A percentile compares a stretch with the other conserved stretches of the same genome.
Evolutionary conservation across 2,329 filamentous ascomycete species (phyloP).

Genomic region (Xylariaceae sp.): DNA sequence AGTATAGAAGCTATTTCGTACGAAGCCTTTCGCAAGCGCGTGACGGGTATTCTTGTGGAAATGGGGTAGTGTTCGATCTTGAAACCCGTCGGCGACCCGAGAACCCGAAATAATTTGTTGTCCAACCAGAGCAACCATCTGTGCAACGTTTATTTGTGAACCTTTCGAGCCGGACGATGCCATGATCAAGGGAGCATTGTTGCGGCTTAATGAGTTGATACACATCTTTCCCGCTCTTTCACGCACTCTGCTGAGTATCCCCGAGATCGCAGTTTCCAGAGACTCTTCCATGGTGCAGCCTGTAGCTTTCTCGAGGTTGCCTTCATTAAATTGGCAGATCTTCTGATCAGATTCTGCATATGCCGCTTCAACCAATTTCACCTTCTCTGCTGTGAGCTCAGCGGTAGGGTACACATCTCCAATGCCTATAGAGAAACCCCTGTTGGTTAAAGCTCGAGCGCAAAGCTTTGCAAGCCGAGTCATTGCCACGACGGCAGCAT

Average conservation of each 20-base stretch:
- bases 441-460: slow-evolving; percentile 80
- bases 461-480: slow-evolving; percentile 89
- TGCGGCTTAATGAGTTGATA: slow-evolving; percentile 81
- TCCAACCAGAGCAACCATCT: slow-evolving; percentile 96
- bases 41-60: slow-evolving; percentile 91
- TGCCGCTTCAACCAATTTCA: slow-evolving; percentile 69
- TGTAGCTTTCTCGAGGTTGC: slow-evolving; percentile 77
- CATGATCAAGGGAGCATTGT: slow-evolving; percentile 94
- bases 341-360: slow-evolving; percentile 80
- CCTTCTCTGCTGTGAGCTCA: slow-evolving; percentile 67
- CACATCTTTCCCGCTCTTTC: slow-evolving; percentile 87
- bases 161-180: slow-evolving; percentile 96
- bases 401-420: slow-evolving; percentile 86
- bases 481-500: slow-evolving; percentile 86
- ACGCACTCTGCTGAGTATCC: slow-evolving; percentile 87
- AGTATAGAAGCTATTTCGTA: slow-evolving; percentile 94
- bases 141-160: slow-evolving; percentile 95
- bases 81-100: slow-evolving; percentile 93
- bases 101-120: slow-evolving; percentile 95
- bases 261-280: slow-evolving; percentile 84
- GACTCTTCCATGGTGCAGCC: slow-evolving; percentile 91
- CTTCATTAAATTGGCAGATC: slow-evolving; percentile 74
- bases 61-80: slow-evolving; percentile 89
- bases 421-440: slow-evolving; percentile 94
- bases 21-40: slow-evolving; percentile 94